Percentiles rank a stretch among this genome's conserved stretches.
phyloP scores from a whole-genome alignment of 2,329 filamentous ascomycete species.

The Thermothelomyces thermophilus region DNA sequence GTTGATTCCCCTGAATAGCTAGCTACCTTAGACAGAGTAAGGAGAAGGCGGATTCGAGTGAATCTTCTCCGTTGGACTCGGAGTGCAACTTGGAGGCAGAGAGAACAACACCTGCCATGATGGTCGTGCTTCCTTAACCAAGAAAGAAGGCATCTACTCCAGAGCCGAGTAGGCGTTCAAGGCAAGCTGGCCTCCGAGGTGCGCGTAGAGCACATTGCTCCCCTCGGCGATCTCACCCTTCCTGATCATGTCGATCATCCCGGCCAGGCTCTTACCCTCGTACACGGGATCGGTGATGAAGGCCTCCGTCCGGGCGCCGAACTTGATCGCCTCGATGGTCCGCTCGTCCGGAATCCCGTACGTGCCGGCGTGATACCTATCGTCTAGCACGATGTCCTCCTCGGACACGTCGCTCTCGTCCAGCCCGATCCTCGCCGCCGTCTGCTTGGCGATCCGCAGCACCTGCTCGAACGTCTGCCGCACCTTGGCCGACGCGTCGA shows the following conservation, averaged over 20 bases:
- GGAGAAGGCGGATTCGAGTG: no score
- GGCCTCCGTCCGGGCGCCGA: constrained; percentile 61
- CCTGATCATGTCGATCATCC: constrained; percentile 61
- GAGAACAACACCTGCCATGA: no score
- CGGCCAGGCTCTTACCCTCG: constrained; percentile 68
- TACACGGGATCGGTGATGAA: constrained; percentile 73
- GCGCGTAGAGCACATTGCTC: constrained; percentile 65
- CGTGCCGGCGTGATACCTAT: constrained; percentile 57
- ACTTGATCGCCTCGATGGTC: constrained; percentile 62
- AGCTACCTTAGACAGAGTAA: no score
- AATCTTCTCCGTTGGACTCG: no score
- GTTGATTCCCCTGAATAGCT: no score
- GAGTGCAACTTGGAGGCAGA: no score
- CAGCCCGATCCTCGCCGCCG: constrained; percentile 57
- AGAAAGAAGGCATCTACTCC: no score
- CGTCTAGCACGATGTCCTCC: constrained; percentile 56
- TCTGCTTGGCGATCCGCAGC: constrained; percentile 58
- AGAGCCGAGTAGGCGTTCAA: constrained; percentile 58
- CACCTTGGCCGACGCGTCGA: constrained; percentile 57
- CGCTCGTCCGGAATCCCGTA: constrained; percentile 62
- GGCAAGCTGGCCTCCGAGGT: constrained; percentile 63
- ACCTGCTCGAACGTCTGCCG: constrained; percentile 59
- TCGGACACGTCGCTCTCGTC: constrained; percentile 52
- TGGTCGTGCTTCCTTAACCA: no score
- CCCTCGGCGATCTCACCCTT: constrained; percentile 51